These are phyloP conservation scores for Infundibulicybe gibba DNA, from an alignment of 768 basidiomycete genomes.

Conservation along the genomic window DNA sequence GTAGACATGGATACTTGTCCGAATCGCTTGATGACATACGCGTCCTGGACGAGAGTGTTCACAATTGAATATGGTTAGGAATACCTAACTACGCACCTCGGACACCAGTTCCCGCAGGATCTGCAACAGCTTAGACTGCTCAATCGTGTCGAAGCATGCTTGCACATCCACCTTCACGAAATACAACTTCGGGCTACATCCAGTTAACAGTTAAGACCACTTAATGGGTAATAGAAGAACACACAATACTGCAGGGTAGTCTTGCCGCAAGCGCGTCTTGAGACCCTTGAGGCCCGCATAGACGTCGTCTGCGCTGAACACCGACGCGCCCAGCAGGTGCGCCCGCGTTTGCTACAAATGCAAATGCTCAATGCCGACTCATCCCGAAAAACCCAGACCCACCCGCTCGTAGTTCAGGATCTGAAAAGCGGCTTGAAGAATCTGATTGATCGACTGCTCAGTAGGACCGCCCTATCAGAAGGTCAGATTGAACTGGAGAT, in stretches of 20 bases:
- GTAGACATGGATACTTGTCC: conserved; percentile 57
- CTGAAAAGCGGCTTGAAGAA: conserved; percentile 79
- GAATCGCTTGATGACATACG: conserved; percentile 68
- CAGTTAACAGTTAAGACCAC: background rate
- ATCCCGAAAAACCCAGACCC: conserved; percentile 5
- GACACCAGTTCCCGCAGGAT: conserved; percentile 74
- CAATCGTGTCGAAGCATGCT: conserved; percentile 95
- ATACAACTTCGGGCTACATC: conserved; percentile 75
- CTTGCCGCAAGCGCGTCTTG: conserved; percentile 46
- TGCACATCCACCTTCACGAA: conserved; percentile 97
- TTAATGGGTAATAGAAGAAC: conserved; percentile 7
- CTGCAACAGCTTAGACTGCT: conserved; percentile 78
- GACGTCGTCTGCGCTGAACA: conserved; percentile 81
- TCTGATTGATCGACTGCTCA: conserved; percentile 79
- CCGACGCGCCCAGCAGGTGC: conserved; percentile 71
- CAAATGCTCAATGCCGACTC: background rate
- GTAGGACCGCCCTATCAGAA: conserved; percentile 22
- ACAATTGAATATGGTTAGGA: background rate
- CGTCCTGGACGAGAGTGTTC: conserved; percentile 42
- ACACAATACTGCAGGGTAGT: conserved; percentile 49
- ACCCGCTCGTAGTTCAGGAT: conserved; percentile 90
- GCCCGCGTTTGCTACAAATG: conserved; percentile 59
- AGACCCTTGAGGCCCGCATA: conserved; percentile 70
- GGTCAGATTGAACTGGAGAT: background rate
- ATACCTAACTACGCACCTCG: conserved; percentile 40